A percentile compares a stretch with the other conserved stretches of the same genome.
Conservation (phyloP, 1,284 basidiomycete genomes). For the Mycosarcoma maydis region DNA sequence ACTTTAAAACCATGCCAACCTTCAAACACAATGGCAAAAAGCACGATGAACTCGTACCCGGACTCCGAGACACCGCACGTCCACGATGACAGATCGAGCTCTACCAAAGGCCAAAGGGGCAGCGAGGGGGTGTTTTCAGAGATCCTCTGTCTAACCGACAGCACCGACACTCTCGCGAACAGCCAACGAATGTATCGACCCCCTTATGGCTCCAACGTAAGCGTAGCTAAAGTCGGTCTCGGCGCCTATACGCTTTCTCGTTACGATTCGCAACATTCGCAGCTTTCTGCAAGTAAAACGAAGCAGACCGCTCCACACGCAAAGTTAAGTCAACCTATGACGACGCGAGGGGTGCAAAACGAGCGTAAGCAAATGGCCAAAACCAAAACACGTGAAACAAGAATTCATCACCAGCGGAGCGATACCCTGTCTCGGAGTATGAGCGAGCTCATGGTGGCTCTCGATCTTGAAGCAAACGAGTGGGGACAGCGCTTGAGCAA, state of each 20-base stretch:
- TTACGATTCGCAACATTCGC: slow-evolving; percentile 2
- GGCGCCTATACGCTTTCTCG: slow-evolving; percentile 6
- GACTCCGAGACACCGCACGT: neutral
- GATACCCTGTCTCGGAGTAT: slow-evolving; percentile 36
- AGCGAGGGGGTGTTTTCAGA: slow-evolving; percentile 31
- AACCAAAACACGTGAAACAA: neutral
- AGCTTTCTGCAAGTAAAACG: neutral
- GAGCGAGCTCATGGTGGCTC: slow-evolving; percentile 38
- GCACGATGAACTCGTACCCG: too few species aligned
- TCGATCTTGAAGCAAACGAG: slow-evolving; percentile 30
- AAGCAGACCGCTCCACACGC: neutral
- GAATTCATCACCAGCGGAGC: slow-evolving; percentile 13
- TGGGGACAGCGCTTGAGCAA: slow-evolving; percentile 10
- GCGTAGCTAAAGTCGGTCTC: slow-evolving; percentile 25
- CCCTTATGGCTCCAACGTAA: neutral
- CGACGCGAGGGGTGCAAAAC: neutral
- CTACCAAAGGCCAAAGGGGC: slow-evolving; percentile 13
- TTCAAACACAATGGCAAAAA: too few species aligned
- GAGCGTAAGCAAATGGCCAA: neutral
- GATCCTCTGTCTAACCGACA: slow-evolving; percentile 30
- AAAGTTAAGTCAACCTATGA: neutral
- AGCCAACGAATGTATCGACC: slow-evolving; percentile 1
- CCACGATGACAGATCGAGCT: neutral
- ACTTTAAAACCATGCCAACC: too few species aligned
- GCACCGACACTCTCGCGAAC: slow-evolving; percentile 8